Conservation (phyloP, 176 grass and related monocot genomes). For the Oryza australiensis region DNA sequence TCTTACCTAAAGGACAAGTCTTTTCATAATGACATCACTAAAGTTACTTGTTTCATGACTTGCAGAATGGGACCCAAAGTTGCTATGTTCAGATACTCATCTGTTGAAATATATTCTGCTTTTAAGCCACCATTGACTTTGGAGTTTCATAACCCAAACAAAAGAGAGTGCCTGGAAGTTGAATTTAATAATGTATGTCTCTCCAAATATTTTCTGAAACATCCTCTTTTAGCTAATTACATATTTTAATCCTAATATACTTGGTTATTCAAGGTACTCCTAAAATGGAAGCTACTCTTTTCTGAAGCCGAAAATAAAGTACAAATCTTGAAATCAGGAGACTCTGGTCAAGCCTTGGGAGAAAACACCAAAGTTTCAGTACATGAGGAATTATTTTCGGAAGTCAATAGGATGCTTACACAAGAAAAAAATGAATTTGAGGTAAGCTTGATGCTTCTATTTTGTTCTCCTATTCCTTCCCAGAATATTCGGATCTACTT, state of each 20-base stretch:
- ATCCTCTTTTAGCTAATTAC: slow-evolving; percentile 32
- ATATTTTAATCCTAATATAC: slow-evolving; percentile 32
- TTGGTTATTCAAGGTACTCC: slow-evolving; percentile 64
- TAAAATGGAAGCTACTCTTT: slow-evolving; percentile 60
- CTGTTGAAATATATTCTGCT: slow-evolving; percentile 82
- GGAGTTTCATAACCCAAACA: slow-evolving; percentile 62
- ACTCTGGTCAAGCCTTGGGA: slow-evolving; percentile 15
- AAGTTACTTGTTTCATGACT: background rate
- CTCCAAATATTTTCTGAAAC: slow-evolving; percentile 35
- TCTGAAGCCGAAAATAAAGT: slow-evolving; percentile 54
- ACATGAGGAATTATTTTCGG: slow-evolving; percentile 43
- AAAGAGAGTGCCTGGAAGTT: slow-evolving; percentile 63
- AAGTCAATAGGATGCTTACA: slow-evolving; percentile 53
- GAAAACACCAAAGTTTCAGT: slow-evolving; percentile 37
- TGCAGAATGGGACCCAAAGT: slow-evolving; percentile 81
- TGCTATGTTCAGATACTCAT: slow-evolving; percentile 85
- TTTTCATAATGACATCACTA: slow-evolving; percentile 35
- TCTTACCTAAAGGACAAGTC: slow-evolving; percentile 12
- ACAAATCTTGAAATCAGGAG: slow-evolving; percentile 56
- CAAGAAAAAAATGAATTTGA: slow-evolving; percentile 69
- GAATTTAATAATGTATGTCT: slow-evolving; percentile 66
- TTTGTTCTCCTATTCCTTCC: background rate
- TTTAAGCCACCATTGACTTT: slow-evolving; percentile 72
- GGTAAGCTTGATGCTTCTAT: slow-evolving; percentile 43
- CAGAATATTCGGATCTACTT: slow-evolving; percentile 9